Conservation (phyloP, 176 grass and related monocot species). For the Rhynchospora pubera region DNA sequence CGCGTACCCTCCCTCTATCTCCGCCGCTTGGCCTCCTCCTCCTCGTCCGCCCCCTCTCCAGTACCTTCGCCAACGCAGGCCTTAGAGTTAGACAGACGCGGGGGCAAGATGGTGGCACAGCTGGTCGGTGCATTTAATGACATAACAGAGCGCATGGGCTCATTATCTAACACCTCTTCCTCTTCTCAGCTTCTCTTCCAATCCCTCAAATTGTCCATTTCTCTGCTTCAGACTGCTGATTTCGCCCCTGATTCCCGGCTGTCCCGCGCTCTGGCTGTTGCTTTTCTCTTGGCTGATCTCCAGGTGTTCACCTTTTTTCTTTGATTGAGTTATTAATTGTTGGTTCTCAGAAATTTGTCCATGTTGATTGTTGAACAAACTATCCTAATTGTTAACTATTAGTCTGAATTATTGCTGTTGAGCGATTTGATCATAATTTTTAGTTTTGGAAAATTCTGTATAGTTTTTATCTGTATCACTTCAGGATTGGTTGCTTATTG, state of each 20-base stretch:
- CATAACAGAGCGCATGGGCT: slow-evolving; percentile 62
- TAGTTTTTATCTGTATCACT: no score
- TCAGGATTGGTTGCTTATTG: no score
- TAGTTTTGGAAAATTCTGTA: no score
- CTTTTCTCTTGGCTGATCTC: slow-evolving; percentile 69
- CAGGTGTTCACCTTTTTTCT: slow-evolving; percentile 32
- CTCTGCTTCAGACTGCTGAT: slow-evolving; percentile 49
- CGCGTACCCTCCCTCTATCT: neutral
- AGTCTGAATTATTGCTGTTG: neutral
- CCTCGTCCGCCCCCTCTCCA: slow-evolving; percentile 8
- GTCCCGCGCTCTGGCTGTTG: slow-evolving; percentile 57
- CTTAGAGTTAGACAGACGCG: slow-evolving; percentile 35
- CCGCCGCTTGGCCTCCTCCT: slow-evolving; percentile 16
- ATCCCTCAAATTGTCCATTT: slow-evolving; percentile 68
- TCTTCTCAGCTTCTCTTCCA: slow-evolving; percentile 81
- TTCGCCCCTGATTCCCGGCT: slow-evolving; percentile 33
- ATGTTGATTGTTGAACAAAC: neutral
- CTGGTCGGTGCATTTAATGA: slow-evolving; percentile 87
- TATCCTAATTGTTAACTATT: neutral
- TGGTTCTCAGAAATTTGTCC: neutral
- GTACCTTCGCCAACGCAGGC: slow-evolving; percentile 4
- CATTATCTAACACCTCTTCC: slow-evolving; percentile 51
- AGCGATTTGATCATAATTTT: neutral
- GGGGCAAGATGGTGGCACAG: slow-evolving; percentile 80
- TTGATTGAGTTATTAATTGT: neutral